Conservation (phyloP, 1,284 basidiomycete genomes). For the Ustilago esculenta region DNA sequence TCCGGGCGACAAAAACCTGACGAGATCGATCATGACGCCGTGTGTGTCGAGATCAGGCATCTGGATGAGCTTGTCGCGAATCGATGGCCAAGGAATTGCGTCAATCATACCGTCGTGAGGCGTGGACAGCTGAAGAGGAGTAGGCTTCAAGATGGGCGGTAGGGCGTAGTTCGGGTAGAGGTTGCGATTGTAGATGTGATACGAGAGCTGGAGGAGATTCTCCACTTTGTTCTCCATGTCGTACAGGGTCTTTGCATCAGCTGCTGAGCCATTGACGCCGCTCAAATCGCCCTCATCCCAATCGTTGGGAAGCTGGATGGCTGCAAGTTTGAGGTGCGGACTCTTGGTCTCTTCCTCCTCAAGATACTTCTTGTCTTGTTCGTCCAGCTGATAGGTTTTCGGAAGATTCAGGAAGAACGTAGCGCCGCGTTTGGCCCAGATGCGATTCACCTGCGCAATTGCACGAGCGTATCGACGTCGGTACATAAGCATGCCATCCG, state of each 20-base stretch:
- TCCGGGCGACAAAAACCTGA: constrained; percentile 15
- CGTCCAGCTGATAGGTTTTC: constrained; percentile 17
- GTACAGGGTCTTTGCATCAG: constrained; percentile 1
- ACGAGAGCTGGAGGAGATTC: constrained; percentile 24
- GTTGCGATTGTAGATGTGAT: constrained; percentile 42
- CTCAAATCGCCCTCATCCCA: constrained; percentile 44
- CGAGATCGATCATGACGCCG: constrained; percentile 26
- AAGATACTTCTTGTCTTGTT: constrained; percentile 19
- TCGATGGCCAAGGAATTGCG: constrained; percentile 24
- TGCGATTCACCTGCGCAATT: constrained; percentile 32
- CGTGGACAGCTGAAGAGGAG: constrained; percentile 41
- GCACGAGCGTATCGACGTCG: constrained; percentile 19
- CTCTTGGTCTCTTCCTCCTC: constrained; percentile 22
- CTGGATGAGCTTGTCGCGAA: constrained; percentile 53
- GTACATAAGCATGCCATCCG: constrained; percentile 1
- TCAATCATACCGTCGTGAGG: constrained; percentile 54
- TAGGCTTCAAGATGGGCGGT: constrained; percentile 45
- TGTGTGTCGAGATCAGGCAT: constrained; percentile 31
- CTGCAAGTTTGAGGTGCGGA: constrained; percentile 32
- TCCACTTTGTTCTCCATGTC: constrained; percentile 29
- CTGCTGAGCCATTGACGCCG: background rate
- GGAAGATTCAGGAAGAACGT: constrained; percentile 24
- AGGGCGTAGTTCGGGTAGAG: constrained; percentile 44
- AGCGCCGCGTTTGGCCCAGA: constrained; percentile 34
- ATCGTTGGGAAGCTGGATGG: constrained; percentile 17